Evolutionary conservation across 495 filamentous ascomycete species (phyloP).

Genomic region (Neurospora sp.): DNA sequence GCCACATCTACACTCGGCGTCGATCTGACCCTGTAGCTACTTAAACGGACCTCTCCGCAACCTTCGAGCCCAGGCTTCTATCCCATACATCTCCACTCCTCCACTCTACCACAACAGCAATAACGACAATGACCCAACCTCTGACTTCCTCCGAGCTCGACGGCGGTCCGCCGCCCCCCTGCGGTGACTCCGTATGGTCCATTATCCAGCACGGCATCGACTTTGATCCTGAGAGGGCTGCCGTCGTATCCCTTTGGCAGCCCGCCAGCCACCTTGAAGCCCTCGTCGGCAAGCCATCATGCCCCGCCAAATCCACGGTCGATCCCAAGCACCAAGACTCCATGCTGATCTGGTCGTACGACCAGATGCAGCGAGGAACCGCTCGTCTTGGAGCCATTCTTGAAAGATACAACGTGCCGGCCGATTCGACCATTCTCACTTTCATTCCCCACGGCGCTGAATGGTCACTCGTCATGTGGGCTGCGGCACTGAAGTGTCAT

Average conservation of each 20-base stretch:
- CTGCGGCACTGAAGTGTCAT: background rate
- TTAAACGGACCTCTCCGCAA: background rate
- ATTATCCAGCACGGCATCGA: background rate
- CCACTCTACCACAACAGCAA: background rate
- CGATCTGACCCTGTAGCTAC: background rate
- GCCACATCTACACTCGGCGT: background rate
- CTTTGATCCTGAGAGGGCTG: background rate
- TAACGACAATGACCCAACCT: background rate
- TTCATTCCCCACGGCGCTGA: background rate
- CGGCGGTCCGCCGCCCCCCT: background rate
- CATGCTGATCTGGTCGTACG: background rate
- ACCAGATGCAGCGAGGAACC: background rate
- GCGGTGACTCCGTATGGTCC: background rate
- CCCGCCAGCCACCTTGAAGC: background rate
- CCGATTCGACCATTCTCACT: background rate
- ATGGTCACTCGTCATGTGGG: background rate
- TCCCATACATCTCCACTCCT: background rate
- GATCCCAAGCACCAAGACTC: background rate
- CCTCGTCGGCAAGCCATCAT: background rate
- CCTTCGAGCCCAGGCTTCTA: background rate
- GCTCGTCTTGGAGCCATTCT: background rate
- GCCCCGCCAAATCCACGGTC: background rate
- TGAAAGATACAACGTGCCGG: background rate
- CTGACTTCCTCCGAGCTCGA: background rate
- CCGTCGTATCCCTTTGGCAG: background rate